Evolutionary conservation across 2,329 filamentous ascomycete genomes (phyloP), one percentile per base, ranked within the genome.

Genomic region (Pseudogymnoascus pannorum): DNA sequence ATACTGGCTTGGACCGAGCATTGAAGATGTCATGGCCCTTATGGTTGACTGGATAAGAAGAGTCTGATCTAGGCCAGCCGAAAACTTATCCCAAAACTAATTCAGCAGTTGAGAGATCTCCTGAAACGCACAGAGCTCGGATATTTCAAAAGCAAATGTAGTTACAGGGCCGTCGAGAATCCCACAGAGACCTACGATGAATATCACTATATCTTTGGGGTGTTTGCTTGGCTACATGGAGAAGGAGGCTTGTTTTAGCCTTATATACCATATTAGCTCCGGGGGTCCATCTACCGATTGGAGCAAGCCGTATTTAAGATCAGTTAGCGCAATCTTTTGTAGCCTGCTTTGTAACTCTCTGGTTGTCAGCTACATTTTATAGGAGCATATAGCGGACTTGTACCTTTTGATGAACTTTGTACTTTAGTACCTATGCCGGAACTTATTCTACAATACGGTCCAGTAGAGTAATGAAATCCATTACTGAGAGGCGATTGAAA

Each of bases 201-300:
- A 24, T 48, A 48, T n/a, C 42, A 48, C 42, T 26, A 24, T 48
- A 16, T 40, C n/a, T 40, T 7, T 9, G 7, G 7, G n/a, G 42
- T 24, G 20, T n/a, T 48, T 48, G 42, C 42, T 48, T 48, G 42
- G 42, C 42, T 48, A n/a, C 16, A 48, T 48, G 42, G 22, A 48
- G 42, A 48, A 48, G 42, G 42, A 48, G 42, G 42, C 20, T 48
- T 26, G 20, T 48, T 42, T 48, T 48, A 48, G 42, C 42, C 42
- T 48, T 16, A 18, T 48, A 48, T 26, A 26, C 22, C 26, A 26
- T 26, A 48, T 6, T 24, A 48, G 42, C 42, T n/a, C 7, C 42
- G 14, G 24, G 24, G 42, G 20, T 48, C 42, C 42, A 48, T 26
- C 42, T 48, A 14, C 42, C 42, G 42, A 48, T 48, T n/a, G 22